Evolutionary conservation across 1,284 basidiomycete species (phyloP), one percentile per base, ranked within the genome.

Genomic region (Pseudozyma thailandica): DNA sequence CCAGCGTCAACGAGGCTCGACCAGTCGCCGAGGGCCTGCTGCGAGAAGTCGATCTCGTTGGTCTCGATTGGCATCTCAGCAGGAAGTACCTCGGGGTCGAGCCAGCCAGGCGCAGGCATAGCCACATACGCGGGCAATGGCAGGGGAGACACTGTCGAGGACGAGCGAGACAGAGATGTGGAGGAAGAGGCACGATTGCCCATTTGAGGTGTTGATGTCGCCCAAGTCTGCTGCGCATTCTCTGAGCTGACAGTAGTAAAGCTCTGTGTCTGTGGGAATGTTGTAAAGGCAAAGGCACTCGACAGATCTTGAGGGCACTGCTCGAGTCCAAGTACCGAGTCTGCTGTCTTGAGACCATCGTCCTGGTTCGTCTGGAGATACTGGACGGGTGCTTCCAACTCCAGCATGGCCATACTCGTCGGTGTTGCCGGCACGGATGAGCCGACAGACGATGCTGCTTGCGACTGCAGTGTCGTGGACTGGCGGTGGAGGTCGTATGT

Each of bases 361-460:
- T 30, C 10, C 15, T 50, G 41, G 38, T 57, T 35, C 18, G 18
- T 9, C 25, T 28, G 33, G 15, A 35, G 20, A 2, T 25, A 20
- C 27, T 57, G 42, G 15, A 48, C 16, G 8, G 21, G 12, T 15
- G 38, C 25, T 0, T 51, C 56, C 6, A 42, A 4, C 21, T 59
- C 56, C 2, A 48, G 35, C 44, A 48, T 26, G 2, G 30, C 28
- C 12, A 30, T 1, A 37, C 23, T 59, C 12, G 44, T 48, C 0
- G 56, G 56, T 28, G 56, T 59, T 13, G 49, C 56, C 1, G 56
- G 56, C 13, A 52, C 50, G 5, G 56, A 59, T 3, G 59, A 62
- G 3, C 37, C 52, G 2, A 35, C 41, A n/a, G 57, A 49, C 6
- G 45, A 48, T 6, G 18, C 13, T 3, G 30, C 26, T 0, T 25